A percentile compares a stretch with the other conserved stretches of the same genome.
Evolutionary conservation across 768 basidiomycete genomes (phyloP).

Genomic region (Trametes gibbosa): DNA sequence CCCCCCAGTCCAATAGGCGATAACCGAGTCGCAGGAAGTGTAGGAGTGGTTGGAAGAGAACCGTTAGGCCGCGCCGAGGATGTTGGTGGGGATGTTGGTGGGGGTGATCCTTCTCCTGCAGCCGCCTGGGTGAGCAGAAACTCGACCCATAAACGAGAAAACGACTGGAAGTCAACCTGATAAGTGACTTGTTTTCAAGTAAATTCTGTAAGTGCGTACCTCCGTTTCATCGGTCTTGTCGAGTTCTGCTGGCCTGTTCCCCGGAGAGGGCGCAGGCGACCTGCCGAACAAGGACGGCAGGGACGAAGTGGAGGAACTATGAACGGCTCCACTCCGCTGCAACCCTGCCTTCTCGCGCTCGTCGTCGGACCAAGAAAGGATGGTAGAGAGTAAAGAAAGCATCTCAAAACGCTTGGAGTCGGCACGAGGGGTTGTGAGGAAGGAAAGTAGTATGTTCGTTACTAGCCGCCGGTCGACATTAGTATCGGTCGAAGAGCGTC

Average conservation of each 20-base stretch:
- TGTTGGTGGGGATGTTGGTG: conserved; percentile 19
- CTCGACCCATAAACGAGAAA: conserved; percentile 97
- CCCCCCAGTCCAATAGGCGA: conserved; percentile 28
- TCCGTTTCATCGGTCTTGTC: conserved; percentile 85
- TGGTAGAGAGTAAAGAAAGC: conserved; percentile 81
- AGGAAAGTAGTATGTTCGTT: conserved; percentile 89
- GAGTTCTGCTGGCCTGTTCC: conserved; percentile 48
- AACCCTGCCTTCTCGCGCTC: conserved; percentile 92
- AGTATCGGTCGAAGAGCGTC: conserved; percentile 76
- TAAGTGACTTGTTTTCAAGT: neutral
- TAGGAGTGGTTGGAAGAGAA: conserved; percentile 38
- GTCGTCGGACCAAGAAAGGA: conserved; percentile 88
- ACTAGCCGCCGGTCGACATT: conserved; percentile 94
- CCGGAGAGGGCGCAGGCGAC: conserved; percentile 29
- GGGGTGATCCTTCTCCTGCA: conserved; percentile 36
- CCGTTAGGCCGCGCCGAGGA: conserved; percentile 30
- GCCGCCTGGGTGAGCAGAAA: conserved; percentile 92
- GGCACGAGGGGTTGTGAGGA: conserved; percentile 84
- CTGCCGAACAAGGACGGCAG: conserved; percentile 27
- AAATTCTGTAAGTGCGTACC: conserved; percentile 40
- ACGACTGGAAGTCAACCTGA: conserved; percentile 57
- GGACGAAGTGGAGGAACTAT: conserved; percentile 18
- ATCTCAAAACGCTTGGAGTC: conserved; percentile 98
- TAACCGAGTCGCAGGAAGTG: conserved; percentile 18
- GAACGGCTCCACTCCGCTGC: conserved; percentile 44